Evolutionary conservation across 116 monocot species (phyloP), one percentile per base, ranked within the genome.

Genomic region (Posidonia oceanica): DNA sequence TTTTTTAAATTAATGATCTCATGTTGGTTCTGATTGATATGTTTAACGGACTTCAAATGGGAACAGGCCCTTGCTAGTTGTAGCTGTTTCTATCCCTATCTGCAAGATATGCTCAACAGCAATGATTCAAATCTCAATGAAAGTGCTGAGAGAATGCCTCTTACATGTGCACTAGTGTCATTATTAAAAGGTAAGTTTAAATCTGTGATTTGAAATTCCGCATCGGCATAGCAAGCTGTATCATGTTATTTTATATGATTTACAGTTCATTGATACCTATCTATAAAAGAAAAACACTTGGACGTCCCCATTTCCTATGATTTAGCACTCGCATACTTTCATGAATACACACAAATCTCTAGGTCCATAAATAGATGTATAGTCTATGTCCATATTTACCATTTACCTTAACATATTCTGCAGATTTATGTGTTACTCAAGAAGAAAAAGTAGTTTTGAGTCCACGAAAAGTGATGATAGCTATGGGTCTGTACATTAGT

Each of bases 31-130:
- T 64, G 39, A 2, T 38, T 64, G 63, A 58, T 58, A 7, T 48
- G 12, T 48, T 12, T 7, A 48, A 48, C 48, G 7, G 48, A 48
- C 8, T 60, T 18, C 29, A 29, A 29, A 39, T 39, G 20, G 42
- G 37, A 64, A 41, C 77, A 96, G 96, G 80, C 86, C 64, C 86
- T 91, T 71, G 91, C 88, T 57, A 88, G 91, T 70, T 91, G 82
- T 67, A 78, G 76, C 37, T 79, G 68, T 52, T 96, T 96, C 58
- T 71, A 75, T 81, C 57, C 69, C 7, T 88, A 75, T 81, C 61
- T 88, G 20, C 78, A 79, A 76, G 76, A 75, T 53, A 51, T 84
- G 54, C 42, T 88, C 22, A 41, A 37, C 14, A 37, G 53, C 66
- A 71, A 85, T 76, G 71, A 71, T 67, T 8, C 39, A 66, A 42